Evolutionary conservation across 108 stramenopile genomes (phyloP), one percentile per base, ranked within the genome.

Genomic region (Schizochytrium sp.): DNA sequence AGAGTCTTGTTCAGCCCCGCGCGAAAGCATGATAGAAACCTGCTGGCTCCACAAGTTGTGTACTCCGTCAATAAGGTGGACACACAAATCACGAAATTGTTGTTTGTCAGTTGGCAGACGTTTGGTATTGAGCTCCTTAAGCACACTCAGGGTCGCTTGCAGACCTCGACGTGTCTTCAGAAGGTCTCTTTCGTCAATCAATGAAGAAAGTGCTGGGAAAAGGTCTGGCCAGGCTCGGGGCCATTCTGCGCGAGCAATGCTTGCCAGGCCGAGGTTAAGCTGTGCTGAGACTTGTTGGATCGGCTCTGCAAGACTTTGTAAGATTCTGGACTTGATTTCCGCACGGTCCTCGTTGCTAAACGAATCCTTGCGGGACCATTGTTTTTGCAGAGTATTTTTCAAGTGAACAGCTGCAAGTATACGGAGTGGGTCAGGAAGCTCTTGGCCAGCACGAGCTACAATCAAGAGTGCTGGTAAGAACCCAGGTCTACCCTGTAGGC

Each of bases 51-150:
- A 83, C 10, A 83, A n/a, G 2, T 17, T 5, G 53, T 55, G 53
- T 5, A 83, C 50, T 17, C 76, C 76, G 15, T 83, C 76, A 2
- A 83, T 55, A 53, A 83, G 50, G 50, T 83, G 50, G 38, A n/a
- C 28, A 53, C 50, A 49, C n/a, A 55, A n/a, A n/a, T 83, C 53
- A 0, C 50, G 50, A 42, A 83, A 83, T 5, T 40, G 76, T 40
- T 19, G 45, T 3, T 83, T 83, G 28, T 83, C 47, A n/a, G 53
- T 53, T n/a, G 76, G 76, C 76, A 83, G 19, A 13, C 53, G 5
- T 40, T 83, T 83, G 4, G 50, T 83, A 38, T 83, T 83, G 50
- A 83, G 76, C 76, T 83, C 76, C 40, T 83, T 83, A 53, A 83
- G 76, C 5, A 83, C 76, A 5, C 5, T 40, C 8, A 83, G 15